These are phyloP conservation scores for Datura wrightii DNA, from an alignment of 257 asterid genomes.

Conservation along the genomic window DNA sequence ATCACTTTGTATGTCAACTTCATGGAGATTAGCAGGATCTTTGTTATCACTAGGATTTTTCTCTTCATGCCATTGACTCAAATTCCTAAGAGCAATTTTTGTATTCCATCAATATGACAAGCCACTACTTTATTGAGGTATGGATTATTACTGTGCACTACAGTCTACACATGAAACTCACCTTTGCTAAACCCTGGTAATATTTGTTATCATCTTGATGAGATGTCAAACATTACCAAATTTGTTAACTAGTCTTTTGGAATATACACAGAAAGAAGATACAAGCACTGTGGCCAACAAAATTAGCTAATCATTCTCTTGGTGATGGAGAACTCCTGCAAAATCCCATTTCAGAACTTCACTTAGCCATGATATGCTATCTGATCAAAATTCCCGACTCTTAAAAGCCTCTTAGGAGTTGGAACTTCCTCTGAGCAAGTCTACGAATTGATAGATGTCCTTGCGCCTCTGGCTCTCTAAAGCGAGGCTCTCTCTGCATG, in stretches of 20 bases:
- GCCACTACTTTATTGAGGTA: not conserved
- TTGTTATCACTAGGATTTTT: not conserved
- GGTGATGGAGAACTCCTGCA: not conserved
- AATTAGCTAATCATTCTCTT: slow-evolving; percentile 9
- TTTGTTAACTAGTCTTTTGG: not conserved
- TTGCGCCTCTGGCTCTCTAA: slow-evolving; percentile 45
- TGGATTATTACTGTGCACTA: not conserved
- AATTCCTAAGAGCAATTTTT: not conserved
- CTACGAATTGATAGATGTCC: slow-evolving; percentile 43
- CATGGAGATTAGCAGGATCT: not conserved
- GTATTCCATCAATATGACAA: not conserved
- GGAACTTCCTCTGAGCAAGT: not conserved
- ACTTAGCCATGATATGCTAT: not conserved
- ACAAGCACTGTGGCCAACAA: slow-evolving; percentile 22
- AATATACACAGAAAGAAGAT: not conserved
- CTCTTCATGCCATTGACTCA: not conserved
- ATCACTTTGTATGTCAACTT: not conserved
- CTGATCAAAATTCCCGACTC: not conserved
- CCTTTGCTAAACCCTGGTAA: not conserved
- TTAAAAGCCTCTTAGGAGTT: not conserved
- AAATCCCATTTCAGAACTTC: not conserved
- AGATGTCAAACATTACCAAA: not conserved
- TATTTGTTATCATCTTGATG: not conserved
- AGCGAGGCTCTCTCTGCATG: slow-evolving; percentile 43
- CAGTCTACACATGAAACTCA: not conserved